Percentiles rank a stretch among this genome's conserved stretches.
phyloP scores from a whole-genome alignment of 371 early-diverging fungal genomes.

The Mycotypha africana region DNA sequence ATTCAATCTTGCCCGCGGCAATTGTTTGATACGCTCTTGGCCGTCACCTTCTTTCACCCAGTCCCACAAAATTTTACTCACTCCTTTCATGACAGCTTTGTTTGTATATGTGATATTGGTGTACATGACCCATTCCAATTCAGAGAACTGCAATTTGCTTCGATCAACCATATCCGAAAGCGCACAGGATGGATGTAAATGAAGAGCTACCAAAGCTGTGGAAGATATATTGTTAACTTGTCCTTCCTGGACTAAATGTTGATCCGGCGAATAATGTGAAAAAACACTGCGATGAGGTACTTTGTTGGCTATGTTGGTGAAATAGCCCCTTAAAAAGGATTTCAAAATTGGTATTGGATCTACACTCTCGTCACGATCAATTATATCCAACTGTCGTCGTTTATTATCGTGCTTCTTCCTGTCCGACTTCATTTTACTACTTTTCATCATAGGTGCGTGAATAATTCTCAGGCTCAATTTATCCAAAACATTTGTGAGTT shows the following conservation, averaged over 20 bases:
- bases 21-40: conserved; percentile 22
- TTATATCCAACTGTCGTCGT: conserved; percentile 9
- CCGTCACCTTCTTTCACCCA: conserved; percentile 46
- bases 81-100: conserved; percentile 62
- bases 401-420: neutral
- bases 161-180: conserved; percentile 46
- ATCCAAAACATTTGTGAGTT: conserved; percentile 84
- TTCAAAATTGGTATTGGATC: conserved; percentile 59
- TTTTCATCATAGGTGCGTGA: conserved; percentile 13
- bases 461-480: conserved; percentile 66
- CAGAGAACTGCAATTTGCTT: conserved; percentile 29
- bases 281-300: conserved; percentile 61
- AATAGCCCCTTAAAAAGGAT: conserved; percentile 71
- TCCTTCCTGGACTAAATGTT: conserved; percentile 22
- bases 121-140: conserved; percentile 80
- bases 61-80: conserved; percentile 52
- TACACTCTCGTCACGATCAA: conserved; percentile 12
- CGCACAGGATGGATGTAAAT: conserved; percentile 60
- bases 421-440: conserved; percentile 13
- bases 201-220: conserved; percentile 54
- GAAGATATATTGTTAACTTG: conserved; percentile 13
- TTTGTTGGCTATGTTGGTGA: conserved; percentile 70
- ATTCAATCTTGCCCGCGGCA: conserved; percentile 32
- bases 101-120: conserved; percentile 62
- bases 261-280: conserved; percentile 64